These are phyloP conservation scores for Anthracocystis setariae DNA, from an alignment of 1,284 basidiomycete genomes.

Conservation along the genomic window DNA sequence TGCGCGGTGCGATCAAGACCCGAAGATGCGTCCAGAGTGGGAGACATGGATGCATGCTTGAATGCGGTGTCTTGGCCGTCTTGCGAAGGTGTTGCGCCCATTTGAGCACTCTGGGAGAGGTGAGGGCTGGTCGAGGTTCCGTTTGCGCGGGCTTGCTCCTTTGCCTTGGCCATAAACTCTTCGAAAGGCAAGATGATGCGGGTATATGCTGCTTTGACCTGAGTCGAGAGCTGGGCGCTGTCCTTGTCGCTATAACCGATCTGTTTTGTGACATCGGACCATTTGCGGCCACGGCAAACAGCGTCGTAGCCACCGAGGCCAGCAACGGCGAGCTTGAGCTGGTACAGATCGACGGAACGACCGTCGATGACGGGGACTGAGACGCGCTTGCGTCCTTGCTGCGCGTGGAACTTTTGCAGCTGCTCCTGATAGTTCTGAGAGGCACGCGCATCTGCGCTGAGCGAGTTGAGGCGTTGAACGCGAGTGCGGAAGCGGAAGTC, in stretches of 20 bases:
- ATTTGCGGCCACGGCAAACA: slow-evolving; percentile 82
- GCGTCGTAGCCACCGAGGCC: slow-evolving; percentile 83
- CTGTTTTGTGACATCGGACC: slow-evolving; percentile 83
- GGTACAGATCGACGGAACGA: slow-evolving; percentile 90
- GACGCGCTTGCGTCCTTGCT: slow-evolving; percentile 75
- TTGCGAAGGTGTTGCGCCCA: slow-evolving; percentile 8
- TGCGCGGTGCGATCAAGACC: slow-evolving; percentile 8
- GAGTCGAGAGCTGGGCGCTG: slow-evolving; percentile 79
- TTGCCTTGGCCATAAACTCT: slow-evolving; percentile 76
- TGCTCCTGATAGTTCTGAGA: slow-evolving; percentile 98
- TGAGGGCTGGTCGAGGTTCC: slow-evolving; percentile 25
- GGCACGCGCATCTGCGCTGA: slow-evolving; percentile 94
- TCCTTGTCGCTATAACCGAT: slow-evolving; percentile 77
- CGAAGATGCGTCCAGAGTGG: slow-evolving; percentile 24
- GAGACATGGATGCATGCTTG: slow-evolving; percentile 28
- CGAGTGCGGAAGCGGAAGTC: slow-evolving; percentile 93
- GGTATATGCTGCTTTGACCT: slow-evolving; percentile 88
- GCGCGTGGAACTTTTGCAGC: slow-evolving; percentile 75
- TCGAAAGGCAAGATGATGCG: slow-evolving; percentile 94
- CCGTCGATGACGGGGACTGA: slow-evolving; percentile 91
- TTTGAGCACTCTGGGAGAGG: slow-evolving; percentile 25
- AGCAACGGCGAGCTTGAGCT: slow-evolving; percentile 88
- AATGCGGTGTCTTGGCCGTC: slow-evolving; percentile 12
- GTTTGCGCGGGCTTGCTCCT: slow-evolving; percentile 52
- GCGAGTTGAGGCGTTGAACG: slow-evolving; percentile 91